These are phyloP conservation scores for Fusarium nygamai DNA, from an alignment of 2,329 filamentous ascomycete genomes.

Conservation along the genomic window DNA sequence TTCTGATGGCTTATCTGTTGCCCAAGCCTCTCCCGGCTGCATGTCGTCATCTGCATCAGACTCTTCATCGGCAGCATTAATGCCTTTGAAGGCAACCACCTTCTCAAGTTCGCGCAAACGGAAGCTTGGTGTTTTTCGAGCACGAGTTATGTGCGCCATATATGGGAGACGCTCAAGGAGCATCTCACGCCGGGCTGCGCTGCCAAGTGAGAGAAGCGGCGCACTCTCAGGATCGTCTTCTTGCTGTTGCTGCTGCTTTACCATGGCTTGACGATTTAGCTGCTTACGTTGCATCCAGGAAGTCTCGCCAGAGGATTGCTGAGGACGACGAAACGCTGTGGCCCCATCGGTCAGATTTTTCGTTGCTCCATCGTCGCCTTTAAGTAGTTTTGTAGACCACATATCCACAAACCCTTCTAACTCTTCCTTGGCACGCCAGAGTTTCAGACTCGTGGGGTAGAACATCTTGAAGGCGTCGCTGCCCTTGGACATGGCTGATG, in stretches of 20 bases:
- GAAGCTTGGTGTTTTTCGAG: slow-evolving; percentile 50
- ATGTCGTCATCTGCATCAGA: slow-evolving; percentile 57
- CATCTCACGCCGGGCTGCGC: slow-evolving; percentile 75
- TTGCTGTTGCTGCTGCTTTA: slow-evolving; percentile 22
- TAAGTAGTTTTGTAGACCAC: slow-evolving; percentile 71
- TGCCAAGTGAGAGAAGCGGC: slow-evolving; percentile 68
- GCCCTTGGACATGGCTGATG: slow-evolving; percentile 54
- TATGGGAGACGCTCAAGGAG: slow-evolving; percentile 90
- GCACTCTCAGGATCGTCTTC: slow-evolving; percentile 39
- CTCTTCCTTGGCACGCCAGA: slow-evolving; percentile 88
- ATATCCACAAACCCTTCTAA: slow-evolving; percentile 77
- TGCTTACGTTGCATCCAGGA: slow-evolving; percentile 51
- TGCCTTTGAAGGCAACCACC: slow-evolving; percentile 73
- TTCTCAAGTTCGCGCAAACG: slow-evolving; percentile 70
- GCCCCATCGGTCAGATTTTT: slow-evolving; percentile 58
- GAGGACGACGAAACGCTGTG: slow-evolving; percentile 59
- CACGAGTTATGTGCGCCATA: slow-evolving; percentile 72
- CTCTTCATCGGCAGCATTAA: slow-evolving; percentile 60
- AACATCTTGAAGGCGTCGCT: slow-evolving; percentile 87
- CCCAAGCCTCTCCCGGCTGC: slow-evolving; percentile 61
- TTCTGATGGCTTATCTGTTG: slow-evolving; percentile 69
- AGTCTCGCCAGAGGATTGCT: slow-evolving; percentile 41
- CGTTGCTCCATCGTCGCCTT: slow-evolving; percentile 58
- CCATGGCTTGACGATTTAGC: slow-evolving; percentile 33
- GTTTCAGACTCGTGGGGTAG: slow-evolving; percentile 83